Conservation (phyloP, 441 rosid genomes). For the Iberis amara region DNA sequence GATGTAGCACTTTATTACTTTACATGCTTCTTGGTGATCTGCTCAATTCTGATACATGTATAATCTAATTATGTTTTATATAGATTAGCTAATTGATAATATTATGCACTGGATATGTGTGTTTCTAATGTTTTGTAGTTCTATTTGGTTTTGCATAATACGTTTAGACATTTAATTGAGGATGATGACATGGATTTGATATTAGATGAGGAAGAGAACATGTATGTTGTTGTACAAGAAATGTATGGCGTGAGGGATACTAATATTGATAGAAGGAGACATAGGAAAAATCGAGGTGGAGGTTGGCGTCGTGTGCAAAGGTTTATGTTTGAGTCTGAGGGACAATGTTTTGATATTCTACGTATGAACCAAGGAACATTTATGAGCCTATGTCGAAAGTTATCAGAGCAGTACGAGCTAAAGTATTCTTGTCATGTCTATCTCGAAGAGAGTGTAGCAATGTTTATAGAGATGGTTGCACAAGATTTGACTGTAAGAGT, state of each 20-base stretch:
- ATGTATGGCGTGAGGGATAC: neutral
- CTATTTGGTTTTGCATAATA: neutral
- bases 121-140: too few species aligned
- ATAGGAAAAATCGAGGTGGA: neutral
- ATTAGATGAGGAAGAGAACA: neutral
- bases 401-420: neutral
- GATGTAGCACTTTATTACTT: too few species aligned
- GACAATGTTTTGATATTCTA: neutral
- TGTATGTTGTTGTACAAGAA: neutral
- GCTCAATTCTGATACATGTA: too few species aligned
- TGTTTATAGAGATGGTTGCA: slow-evolving; percentile 12
- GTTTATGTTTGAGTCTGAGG: neutral
- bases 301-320: slow-evolving; percentile 10
- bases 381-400: neutral
- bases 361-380: slow-evolving; percentile 3
- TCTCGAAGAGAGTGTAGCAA: slow-evolving; percentile 3
- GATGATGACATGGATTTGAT: neutral
- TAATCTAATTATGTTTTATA: too few species aligned
- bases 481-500: neutral
- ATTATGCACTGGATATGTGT: too few species aligned
- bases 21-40: too few species aligned
- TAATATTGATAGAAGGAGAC: neutral
- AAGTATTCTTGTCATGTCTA: neutral
- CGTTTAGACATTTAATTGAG: neutral
- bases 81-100: too few species aligned